Evolutionary conservation across 176 grass and related monocot genomes (phyloP), one percentile per base, ranked within the genome.

Genomic region (Oryza officinalis): DNA sequence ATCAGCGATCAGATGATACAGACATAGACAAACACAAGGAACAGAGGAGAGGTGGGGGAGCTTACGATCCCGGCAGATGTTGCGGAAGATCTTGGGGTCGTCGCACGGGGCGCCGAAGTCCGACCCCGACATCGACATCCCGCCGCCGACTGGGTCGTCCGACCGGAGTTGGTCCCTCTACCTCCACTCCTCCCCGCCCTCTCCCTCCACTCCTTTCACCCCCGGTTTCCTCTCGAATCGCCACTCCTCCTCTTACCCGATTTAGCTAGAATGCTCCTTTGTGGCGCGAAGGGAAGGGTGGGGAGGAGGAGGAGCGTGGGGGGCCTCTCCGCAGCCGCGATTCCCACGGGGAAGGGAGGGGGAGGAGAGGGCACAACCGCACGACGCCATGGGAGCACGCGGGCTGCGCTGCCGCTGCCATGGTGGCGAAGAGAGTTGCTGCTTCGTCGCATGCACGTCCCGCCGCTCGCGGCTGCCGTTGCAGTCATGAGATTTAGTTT

Each of bases 51-150:
- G 2, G 14, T 37, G 45, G 38, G 18, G 41, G 32, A 6, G 59
- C 95, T 77, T 90, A 98, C 95, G 79, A 26, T 98, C 95, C 63
- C 95, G 89, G 67, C 90, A 89, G 81, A 88, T 49, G 32, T 95
- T 94, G 70, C 95, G 95, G 76, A 98, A 98, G 77, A 67, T 40
- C 85, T 93, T 95, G 87, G 90, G 88, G 54, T 97, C 94, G 31
- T 95, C 93, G 75, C 80, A 77, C 46, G 84, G 67, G 76, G 63
- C 83, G 71, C 81, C 27, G 80, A 91, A 98, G 14, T 94, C 90
- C 59, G 79, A 67, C 38, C 88, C 92, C 43, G 89, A 92, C 76
- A 88, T 68, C 83, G 95, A 94, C 95, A 93, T 94, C 43, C 83
- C 40, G 33, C 49, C 81, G 22, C 72, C 72, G 50, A 61, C 13